Base-by-base conservation (phyloP, 2,329 filamentous ascomycete species). In the Penicillium oxalicum region DNA sequence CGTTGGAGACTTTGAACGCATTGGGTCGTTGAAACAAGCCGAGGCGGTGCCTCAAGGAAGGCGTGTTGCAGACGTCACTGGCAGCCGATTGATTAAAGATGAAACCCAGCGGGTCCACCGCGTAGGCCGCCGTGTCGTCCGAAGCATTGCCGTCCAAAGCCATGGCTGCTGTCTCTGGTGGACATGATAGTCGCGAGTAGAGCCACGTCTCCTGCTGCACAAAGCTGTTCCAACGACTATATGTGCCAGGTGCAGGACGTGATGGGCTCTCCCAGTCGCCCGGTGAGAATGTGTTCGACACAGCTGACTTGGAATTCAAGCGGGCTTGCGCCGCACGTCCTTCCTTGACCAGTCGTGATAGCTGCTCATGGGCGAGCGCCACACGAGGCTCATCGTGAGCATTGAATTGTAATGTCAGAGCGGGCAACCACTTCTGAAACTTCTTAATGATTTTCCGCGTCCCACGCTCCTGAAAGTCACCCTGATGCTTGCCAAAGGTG, bases 151-250 rank as follows among this genome's bases (percentile, higher is more conserved):
- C n/a, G 32, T 42, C 40, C 11, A 42, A 29, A 11, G 9, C 13
- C 50, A 53, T n/a, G 4, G 53, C 51, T 2, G 53, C 51, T 3
- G 46, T 43, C n/a, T 54, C 54, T 8, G 46, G 49, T 24, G 54
- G 47, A 34, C 51, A 56, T 6, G 52, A 56, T 5, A 54, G 37
- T 12, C 41, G 40, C 2, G 45, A 50, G 24, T 35, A 44, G 18
- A 50, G 44, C 53, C 53, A 55, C 4, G 51, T 55, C 13, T 55
- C 53, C 40, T 55, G 53, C 9, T 26, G 40, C 9, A 44, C 40
- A 11, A 55, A 43, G 29, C 53, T 13, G 28, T 45, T 49, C 35
- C 44, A 55, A 32, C 51, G 32, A 13, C 36, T 50, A 9, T 18
- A 32, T 2, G n/a, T 12, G 11, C 12, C 27, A 9, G 27, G 27